phyloP scores from a whole-genome alignment of 352 stramenopile species.

The Phytophthora colocasiae region DNA sequence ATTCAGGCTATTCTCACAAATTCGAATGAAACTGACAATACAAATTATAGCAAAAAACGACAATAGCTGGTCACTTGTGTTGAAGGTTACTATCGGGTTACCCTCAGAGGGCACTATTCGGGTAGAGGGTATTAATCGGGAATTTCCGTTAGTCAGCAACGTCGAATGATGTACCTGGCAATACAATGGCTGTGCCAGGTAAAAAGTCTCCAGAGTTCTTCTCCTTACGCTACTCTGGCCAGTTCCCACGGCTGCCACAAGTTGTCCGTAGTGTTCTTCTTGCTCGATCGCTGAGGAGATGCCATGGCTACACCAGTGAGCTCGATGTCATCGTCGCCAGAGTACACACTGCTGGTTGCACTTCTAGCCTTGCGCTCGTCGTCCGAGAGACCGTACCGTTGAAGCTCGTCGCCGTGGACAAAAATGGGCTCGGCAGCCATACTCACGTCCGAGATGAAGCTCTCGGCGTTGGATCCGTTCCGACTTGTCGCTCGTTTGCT shows the following conservation, averaged over 20 bases:
- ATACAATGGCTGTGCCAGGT: constrained; percentile 14
- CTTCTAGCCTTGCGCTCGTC: constrained; percentile 50
- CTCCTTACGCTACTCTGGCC: constrained; percentile 47
- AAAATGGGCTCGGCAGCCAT: constrained; percentile 45
- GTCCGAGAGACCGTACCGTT: constrained; percentile 44
- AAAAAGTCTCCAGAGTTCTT: background rate
- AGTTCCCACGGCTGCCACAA: constrained; percentile 86
- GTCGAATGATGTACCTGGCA: constrained; percentile 30
- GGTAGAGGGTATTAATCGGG: too few relatives aligned
- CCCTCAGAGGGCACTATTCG: too few relatives aligned
- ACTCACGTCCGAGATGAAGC: constrained; percentile 53
- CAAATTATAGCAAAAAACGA: too few relatives aligned
- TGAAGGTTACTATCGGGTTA: too few relatives aligned
- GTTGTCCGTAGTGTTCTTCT: constrained; percentile 54
- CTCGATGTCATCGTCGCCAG: constrained; percentile 73
- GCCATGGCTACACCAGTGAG: constrained; percentile 65
- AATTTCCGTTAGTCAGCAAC: too few relatives aligned
- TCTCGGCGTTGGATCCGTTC: constrained; percentile 39
- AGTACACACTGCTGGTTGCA: constrained; percentile 41
- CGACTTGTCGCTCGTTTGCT: constrained; percentile 17
- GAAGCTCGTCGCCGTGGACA: constrained; percentile 41
- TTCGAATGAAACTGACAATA: too few relatives aligned
- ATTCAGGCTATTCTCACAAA: too few relatives aligned
- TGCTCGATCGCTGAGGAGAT: constrained; percentile 31
- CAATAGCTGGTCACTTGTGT: too few relatives aligned